Conservation (phyloP, 2,329 filamentous ascomycete species). For the Penicillium hesseltinei region DNA sequence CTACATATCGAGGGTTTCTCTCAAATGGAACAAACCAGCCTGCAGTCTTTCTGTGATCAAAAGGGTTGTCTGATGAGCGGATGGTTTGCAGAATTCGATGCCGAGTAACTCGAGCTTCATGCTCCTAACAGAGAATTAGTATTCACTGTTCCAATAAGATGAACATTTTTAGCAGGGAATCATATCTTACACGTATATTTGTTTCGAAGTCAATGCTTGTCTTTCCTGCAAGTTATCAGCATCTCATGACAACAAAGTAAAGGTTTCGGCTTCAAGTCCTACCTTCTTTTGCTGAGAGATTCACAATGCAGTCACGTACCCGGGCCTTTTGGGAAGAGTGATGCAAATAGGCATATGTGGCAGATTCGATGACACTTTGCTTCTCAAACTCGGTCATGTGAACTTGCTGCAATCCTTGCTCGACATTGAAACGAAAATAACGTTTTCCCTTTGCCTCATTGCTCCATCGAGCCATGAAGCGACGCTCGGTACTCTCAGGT, state of each 20-base stretch:
- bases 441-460: slow-evolving; percentile 3
- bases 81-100: neutral
- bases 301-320: slow-evolving; percentile 7
- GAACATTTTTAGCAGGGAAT: too few relatives aligned
- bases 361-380: slow-evolving; percentile 11
- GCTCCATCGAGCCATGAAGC: slow-evolving; percentile 19
- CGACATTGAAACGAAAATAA: slow-evolving; percentile 42
- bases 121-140: too few relatives aligned
- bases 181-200: neutral
- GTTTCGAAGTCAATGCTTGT: neutral
- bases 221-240: neutral
- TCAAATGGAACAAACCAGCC: slow-evolving; percentile 16
- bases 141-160: too few relatives aligned
- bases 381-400: slow-evolving; percentile 34
- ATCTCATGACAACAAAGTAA: too few relatives aligned
- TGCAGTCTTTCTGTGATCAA: neutral
- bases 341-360: slow-evolving; percentile 17
- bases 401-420: slow-evolving; percentile 37
- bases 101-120: neutral
- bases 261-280: accelerated
- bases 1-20: slow-evolving; percentile 18
- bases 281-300: slow-evolving; percentile 10
- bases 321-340: slow-evolving; percentile 1
- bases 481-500: slow-evolving; percentile 12
- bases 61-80: too few relatives aligned